Evolutionary conservation across 306 rosid genomes (phyloP).

Genomic region (Mimosa pudica): DNA sequence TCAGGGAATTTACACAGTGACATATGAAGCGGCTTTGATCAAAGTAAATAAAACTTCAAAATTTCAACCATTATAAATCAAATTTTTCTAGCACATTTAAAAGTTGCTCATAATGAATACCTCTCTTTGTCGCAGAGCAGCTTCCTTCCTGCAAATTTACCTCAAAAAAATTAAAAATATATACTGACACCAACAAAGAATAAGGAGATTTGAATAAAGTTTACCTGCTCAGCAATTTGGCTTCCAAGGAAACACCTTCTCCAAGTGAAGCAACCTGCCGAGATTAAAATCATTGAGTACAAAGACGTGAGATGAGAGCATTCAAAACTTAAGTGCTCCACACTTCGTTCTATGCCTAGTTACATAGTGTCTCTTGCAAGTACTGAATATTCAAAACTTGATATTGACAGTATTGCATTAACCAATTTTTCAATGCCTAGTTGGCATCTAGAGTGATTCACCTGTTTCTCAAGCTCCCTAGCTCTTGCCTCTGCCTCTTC

Average conservation of each 20-base stretch:
- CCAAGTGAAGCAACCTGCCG: constrained; percentile 90
- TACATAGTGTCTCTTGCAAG: background rate
- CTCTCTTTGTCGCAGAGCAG: constrained; percentile 94
- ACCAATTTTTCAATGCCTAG: constrained; percentile 19
- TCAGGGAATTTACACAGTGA: constrained; percentile 10
- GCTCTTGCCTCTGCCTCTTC: constrained; percentile 74
- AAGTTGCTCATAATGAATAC: constrained; percentile 43
- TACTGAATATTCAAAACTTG: constrained; percentile 12
- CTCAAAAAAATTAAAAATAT: constrained; percentile 38
- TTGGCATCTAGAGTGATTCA: constrained; percentile 30
- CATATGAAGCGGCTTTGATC: constrained; percentile 33
- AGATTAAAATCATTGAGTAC: constrained; percentile 37
- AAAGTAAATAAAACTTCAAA: constrained; percentile 22
- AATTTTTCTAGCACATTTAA: constrained; percentile 28
- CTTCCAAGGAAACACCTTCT: constrained; percentile 97
- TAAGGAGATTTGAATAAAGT: constrained; percentile 27
- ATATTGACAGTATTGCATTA: background rate
- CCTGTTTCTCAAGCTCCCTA: constrained; percentile 74
- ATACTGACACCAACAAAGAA: constrained; percentile 1
- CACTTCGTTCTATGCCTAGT: constrained; percentile 3
- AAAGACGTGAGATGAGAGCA: constrained; percentile 28
- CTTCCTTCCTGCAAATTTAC: constrained; percentile 87
- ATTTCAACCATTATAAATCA: background rate
- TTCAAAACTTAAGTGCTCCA: background rate
- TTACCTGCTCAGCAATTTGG: constrained; percentile 87